Evolutionary conservation across 371 early-diverging fungal species (phyloP), one percentile per base, ranked within the genome.

Genomic region (Mucor lusitanicus): DNA sequence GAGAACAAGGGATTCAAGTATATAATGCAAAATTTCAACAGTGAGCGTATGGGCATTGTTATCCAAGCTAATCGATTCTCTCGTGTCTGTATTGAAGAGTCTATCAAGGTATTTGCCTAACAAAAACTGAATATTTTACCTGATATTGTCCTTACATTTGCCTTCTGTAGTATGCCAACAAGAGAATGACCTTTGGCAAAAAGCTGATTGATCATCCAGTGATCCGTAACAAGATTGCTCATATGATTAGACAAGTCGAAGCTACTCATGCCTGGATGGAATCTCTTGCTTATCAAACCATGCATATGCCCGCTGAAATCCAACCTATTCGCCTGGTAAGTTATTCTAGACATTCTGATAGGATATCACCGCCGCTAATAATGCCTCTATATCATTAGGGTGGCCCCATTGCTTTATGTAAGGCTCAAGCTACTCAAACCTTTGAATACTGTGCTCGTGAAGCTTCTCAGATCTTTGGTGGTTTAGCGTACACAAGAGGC

Each of bases 401-500:
- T 25, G 96, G 95, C 0, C 94, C 94, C 21, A 92, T 94, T 82
- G 95, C 95, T 6, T 69, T 95, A 60, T 83, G 92, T 65, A 96
- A 96, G 79, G 94, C 93, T 11, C 94, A 94, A 75, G 68, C 89
- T 12, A 93, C 96, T 1, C 94, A 91, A 67, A 93, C 92, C 5
- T 90, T 95, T 70, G 95, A 96, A 73, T 94, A 71, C 75, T 94
- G 94, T 71, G 95, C 95, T 27, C 87, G 95, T 66, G 95, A 96
- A 78, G 95, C 96, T 4, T 86, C 91, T 3, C 96, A 96, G 75
- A 94, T 96, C 72, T 94, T 96, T 85, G 96, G 96, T 67, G 96
- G 96, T 27, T 74, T 95, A 25, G 78, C 93, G 3, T 95, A 94
- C 71, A 88, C 92, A 19, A 88, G 95, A 37, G 95, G 78, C 23